A percentile compares a stretch with the other conserved stretches of the same genome.
Conservation (phyloP, 1,284 basidiomycete species). For the Malassezia japonica region DNA sequence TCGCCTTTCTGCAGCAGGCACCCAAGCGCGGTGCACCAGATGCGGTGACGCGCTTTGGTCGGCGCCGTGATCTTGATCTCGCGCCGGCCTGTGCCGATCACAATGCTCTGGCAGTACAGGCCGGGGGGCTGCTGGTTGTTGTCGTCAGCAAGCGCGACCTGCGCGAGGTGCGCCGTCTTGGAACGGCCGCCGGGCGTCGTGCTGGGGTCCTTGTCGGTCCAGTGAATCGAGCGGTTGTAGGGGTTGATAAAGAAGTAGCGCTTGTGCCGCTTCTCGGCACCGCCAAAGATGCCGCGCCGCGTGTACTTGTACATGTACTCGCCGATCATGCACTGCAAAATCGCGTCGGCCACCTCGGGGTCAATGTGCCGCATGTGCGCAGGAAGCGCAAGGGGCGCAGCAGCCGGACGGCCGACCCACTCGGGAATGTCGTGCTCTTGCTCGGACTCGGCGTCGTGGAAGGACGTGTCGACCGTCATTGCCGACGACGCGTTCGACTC, state of each 20-base stretch:
- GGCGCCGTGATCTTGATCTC: constrained; percentile 97
- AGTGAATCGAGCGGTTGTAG: constrained; percentile 94
- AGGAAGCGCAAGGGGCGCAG: constrained; percentile 5
- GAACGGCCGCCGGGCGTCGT: constrained; percentile 76
- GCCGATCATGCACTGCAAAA: constrained; percentile 99
- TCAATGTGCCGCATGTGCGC: constrained; percentile 28
- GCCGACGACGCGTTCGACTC: constrained; percentile 1
- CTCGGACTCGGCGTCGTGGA: neutral
- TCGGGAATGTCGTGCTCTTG: constrained; percentile 8
- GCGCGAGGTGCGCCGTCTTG: constrained; percentile 96
- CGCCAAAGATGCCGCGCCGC: constrained; percentile 74
- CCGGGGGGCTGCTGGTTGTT: constrained; percentile 86
- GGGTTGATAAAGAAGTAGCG: constrained; percentile 99
- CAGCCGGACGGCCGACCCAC: constrained; percentile 4
- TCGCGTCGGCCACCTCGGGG: constrained; percentile 63
- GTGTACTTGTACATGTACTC: constrained; percentile 99
- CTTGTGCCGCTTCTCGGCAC: constrained; percentile 80
- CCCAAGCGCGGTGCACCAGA: constrained; percentile 65
- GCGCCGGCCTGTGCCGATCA: constrained; percentile 81
- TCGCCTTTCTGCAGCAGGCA: constrained; percentile 29
- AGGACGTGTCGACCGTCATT: neutral
- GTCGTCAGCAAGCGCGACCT: constrained; percentile 78
- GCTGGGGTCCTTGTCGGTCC: constrained; percentile 89
- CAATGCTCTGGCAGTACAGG: constrained; percentile 78
- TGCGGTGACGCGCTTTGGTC: constrained; percentile 85